These are phyloP conservation scores for Globisporangium megalacanthum DNA, from an alignment of 352 stramenopile species.

Conservation along the genomic window DNA sequence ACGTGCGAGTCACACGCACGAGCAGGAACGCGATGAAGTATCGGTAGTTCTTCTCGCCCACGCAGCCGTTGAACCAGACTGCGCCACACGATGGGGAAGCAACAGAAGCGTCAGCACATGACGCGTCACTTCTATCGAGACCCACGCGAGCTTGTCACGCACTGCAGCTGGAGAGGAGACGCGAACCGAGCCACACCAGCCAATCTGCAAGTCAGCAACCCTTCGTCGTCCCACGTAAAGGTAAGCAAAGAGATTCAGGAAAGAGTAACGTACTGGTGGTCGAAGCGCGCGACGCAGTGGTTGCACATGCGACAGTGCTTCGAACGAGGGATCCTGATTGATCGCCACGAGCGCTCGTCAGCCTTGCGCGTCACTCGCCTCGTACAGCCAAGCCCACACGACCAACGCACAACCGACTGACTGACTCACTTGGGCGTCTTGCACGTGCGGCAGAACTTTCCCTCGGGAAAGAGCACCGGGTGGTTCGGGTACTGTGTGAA, in stretches of 20 bases:
- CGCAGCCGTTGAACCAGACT: constrained; percentile 85
- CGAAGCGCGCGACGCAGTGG: constrained; percentile 83
- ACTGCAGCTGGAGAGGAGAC: constrained; percentile 25
- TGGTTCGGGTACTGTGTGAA: constrained; percentile 73
- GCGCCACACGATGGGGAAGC: not conserved
- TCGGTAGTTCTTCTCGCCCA: constrained; percentile 58
- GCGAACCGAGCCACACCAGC: not conserved
- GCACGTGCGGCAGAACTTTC: constrained; percentile 85
- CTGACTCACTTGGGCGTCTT: constrained; percentile 76
- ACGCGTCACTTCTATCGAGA: not conserved
- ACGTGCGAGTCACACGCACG: not conserved
- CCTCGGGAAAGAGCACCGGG: constrained; percentile 69
- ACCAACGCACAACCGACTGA: not conserved
- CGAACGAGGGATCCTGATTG: constrained; percentile 60
- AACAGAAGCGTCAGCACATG: not conserved
- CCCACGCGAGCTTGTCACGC: not conserved
- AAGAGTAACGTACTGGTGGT: constrained; percentile 72
- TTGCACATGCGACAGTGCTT: constrained; percentile 90
- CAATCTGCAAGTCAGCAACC: not conserved
- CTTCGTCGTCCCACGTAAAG: not conserved
- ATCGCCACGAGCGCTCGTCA: not conserved
- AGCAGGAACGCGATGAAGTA: constrained; percentile 66
- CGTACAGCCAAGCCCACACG: not conserved
- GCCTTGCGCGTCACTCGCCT: not conserved
- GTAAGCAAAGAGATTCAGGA: not conserved